Conservation (phyloP, 78 protist species). For the Isochrysis galbana region DNA sequence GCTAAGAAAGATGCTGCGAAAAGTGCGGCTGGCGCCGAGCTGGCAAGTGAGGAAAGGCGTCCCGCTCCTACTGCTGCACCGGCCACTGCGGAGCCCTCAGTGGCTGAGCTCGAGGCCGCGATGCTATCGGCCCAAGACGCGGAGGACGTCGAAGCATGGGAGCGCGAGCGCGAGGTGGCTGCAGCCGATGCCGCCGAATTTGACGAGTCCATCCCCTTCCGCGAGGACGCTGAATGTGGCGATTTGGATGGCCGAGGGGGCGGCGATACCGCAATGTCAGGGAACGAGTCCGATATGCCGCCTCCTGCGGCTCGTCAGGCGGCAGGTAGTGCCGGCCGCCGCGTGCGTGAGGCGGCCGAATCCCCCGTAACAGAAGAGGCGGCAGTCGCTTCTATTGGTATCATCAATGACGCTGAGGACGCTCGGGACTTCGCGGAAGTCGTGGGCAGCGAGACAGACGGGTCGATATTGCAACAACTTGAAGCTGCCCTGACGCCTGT, state of each 20-base stretch:
- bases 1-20: background rate
- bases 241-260: background rate
- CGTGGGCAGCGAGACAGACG: background rate
- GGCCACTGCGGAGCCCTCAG: background rate
- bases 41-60: background rate
- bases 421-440: background rate
- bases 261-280: background rate
- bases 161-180: background rate
- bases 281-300: background rate
- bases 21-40: background rate
- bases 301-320: background rate
- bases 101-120: background rate
- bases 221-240: background rate
- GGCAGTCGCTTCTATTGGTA: background rate
- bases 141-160: background rate
- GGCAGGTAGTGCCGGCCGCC: background rate
- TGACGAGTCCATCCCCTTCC: background rate
- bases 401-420: background rate
- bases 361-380: background rate
- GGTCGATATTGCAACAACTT: background rate
- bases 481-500: slow-evolving; percentile 13
- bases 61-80: background rate
- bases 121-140: background rate
- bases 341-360: background rate
- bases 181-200: background rate